A percentile compares a stretch with the other conserved stretches of the same genome.
Evolutionary conservation across 805 yeast genomes (phyloP).

Genomic region (Ascoidea asiatica): DNA sequence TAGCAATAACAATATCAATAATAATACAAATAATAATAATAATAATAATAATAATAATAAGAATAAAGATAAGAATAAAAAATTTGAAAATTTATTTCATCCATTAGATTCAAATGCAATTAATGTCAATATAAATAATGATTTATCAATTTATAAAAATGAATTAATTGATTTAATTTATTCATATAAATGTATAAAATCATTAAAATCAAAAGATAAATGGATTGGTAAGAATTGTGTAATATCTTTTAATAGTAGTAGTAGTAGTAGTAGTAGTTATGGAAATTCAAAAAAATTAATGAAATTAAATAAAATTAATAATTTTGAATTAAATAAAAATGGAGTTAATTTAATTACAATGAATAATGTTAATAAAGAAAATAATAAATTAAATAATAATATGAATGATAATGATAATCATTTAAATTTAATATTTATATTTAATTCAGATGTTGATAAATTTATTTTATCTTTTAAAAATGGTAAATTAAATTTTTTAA

Average conservation of each 20-base stretch:
- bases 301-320: too few species aligned
- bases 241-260: neutral
- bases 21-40: neutral
- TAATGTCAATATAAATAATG: neutral
- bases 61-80: too few species aligned
- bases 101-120: neutral
- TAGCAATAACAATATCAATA: neutral
- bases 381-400: too few species aligned
- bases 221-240: constrained; percentile 1
- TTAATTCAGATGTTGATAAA: neutral
- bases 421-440: too few species aligned
- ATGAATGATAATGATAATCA: neutral
- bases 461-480: neutral
- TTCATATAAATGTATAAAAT: constrained; percentile 6
- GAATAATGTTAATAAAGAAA: neutral
- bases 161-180: constrained; percentile 5
- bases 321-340: neutral
- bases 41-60: neutral
- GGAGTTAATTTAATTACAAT: neutral
- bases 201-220: constrained; percentile 1
- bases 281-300: too few species aligned
- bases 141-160: constrained; percentile 3
- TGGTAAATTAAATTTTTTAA: neutral
- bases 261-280: neutral
- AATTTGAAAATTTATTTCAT: too few species aligned